These are phyloP conservation scores for Diaporthe australafricana DNA, from an alignment of 2,329 filamentous ascomycete species.

Conservation along the genomic window DNA sequence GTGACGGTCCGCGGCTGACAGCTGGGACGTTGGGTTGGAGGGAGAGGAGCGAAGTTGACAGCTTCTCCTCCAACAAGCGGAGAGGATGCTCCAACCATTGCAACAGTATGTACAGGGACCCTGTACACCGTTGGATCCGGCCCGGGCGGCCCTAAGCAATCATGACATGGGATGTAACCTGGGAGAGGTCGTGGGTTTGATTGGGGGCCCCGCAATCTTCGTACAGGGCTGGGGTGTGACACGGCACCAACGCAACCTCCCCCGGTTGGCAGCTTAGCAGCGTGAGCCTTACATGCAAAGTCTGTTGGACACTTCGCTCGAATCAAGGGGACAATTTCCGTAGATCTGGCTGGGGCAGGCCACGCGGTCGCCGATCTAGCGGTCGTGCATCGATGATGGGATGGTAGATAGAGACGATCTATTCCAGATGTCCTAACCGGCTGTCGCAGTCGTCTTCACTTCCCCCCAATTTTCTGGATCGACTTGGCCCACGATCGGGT, in stretches of 20 bases:
- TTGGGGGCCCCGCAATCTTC: background rate
- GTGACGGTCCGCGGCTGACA: too few relatives aligned
- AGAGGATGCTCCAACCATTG: background rate
- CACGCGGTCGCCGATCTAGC: too few relatives aligned
- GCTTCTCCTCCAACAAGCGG: background rate
- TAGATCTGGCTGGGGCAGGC: background rate
- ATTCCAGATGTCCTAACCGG: background rate
- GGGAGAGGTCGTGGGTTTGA: background rate
- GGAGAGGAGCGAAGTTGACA: background rate
- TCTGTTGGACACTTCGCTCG: background rate
- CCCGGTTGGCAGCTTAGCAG: background rate
- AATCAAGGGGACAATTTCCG: background rate
- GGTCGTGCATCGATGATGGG: too few relatives aligned
- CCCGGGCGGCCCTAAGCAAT: background rate
- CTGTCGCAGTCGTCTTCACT: too few relatives aligned
- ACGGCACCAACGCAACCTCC: background rate
- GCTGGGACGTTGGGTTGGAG: background rate
- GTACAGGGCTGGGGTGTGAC: slow-evolving; percentile 11
- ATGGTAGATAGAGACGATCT: background rate
- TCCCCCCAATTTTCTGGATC: background rate
- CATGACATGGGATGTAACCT: background rate
- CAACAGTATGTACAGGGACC: background rate
- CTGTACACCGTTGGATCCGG: slow-evolving; percentile 12
- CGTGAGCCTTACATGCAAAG: background rate
- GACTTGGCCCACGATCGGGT: background rate